Conservation (phyloP, 306 rosid species). For the Fagus crenata region DNA sequence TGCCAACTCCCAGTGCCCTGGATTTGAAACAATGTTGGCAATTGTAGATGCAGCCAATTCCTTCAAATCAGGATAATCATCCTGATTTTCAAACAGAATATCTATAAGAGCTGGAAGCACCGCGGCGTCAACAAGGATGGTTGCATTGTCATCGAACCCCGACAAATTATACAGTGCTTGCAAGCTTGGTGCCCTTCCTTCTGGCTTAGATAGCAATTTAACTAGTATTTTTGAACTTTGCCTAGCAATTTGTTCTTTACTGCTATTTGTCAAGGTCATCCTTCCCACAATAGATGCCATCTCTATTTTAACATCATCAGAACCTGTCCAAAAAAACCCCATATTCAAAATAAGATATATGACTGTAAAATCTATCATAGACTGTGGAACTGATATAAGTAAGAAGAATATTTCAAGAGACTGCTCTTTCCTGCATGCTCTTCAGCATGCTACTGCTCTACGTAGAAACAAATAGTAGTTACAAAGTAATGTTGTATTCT, state of each 20-base stretch:
- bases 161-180: conserved; percentile 57
- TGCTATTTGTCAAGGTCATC: conserved; percentile 54
- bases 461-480: background rate
- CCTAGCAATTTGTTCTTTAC: conserved; percentile 63
- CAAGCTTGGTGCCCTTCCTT: conserved; percentile 54
- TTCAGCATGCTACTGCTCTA: background rate
- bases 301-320: conserved; percentile 50
- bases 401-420: background rate
- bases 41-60: conserved; percentile 51
- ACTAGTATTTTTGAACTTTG: conserved; percentile 47
- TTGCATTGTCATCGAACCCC: conserved; percentile 52
- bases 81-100: conserved; percentile 42
- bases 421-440: conserved; percentile 10
- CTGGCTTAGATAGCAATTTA: conserved; percentile 45
- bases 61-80: conserved; percentile 38
- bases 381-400: background rate
- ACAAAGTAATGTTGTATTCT: background rate
- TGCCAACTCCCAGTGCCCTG: conserved; percentile 69
- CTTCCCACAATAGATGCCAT: conserved; percentile 61
- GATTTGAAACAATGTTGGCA: conserved; percentile 60
- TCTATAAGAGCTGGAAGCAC: conserved; percentile 49
- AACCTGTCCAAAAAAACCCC: conserved; percentile 40
- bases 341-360: conserved; percentile 21
- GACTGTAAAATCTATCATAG: conserved; percentile 5
- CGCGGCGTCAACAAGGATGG: conserved; percentile 51